Evolutionary conservation across 805 yeast genomes (phyloP), one percentile per base, ranked within the genome.

Genomic region (Saccharomycopsis sp.): DNA sequence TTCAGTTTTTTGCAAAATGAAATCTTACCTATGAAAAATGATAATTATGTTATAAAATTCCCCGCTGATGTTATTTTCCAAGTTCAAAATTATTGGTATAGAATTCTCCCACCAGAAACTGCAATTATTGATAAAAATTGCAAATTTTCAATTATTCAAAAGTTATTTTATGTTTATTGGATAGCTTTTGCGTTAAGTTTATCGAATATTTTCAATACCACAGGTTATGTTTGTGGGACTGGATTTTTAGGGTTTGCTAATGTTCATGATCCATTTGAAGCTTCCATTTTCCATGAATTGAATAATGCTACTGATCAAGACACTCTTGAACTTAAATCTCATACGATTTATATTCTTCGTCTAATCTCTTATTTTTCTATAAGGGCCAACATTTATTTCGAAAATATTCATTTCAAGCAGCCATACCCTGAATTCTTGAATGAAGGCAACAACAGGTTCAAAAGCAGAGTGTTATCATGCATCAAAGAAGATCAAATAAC

Each of bases 221-320:
- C 33, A 11, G 34, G 28, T 14, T 47, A 47, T 21, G 36, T 38
- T 22, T 43, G 23, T 24, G 47, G 50, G 9, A 34, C 26, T 7
- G 50, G 50, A 16, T 47, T 47, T 32, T 28, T 22, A 28, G 47
- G 47, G 11, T 43, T 26, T 33, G 47, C 47, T n/a, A 38, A 34
- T 11, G 17, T 43, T 7, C 14, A 13, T 8, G 32, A 17, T 4
- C 38, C 45, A 3, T 47, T 47, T 28, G 24, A 38, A 13, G 5
- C 4, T 11, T 11, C 38, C 3, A 8, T 43, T 2, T 47, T 47
- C 21, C 11, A 19, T 2, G 43, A 42, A 20, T 35, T 47, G 11
- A 17, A 47, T 16, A 17, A 9, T 27, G 22, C 19, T 7, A 24
- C 6, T 4, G 22, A 17, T 33, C 23, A 4, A 4, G 23, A 11